Evolutionary conservation across 257 asterid species (phyloP), one percentile per base, ranked within the genome.

Genomic region (Anisodus acutangulus): DNA sequence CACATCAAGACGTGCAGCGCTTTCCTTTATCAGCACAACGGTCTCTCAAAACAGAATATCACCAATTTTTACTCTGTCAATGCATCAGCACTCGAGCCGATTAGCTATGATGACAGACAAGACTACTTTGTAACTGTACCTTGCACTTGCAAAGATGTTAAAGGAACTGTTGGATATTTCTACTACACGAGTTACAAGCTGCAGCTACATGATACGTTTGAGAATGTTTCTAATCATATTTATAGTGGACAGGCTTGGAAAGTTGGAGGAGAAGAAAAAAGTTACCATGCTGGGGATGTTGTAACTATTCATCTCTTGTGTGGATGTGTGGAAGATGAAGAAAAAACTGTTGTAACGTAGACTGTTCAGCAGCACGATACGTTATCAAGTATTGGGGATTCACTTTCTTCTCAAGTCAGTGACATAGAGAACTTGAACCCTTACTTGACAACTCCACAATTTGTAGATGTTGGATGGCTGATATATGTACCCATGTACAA

Each of bases 1-100:
- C 78, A 39, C 74, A 88, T 83, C 85, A 86, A 4, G 8, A 88
- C 90, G 1, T 93, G 95, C 31, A 88, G 19, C 6, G 85, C 95
- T 69, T 84, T 89, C 60, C 94, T 93, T 43, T 93, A 93, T 80
- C 95, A 91, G 90, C 89, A 90, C 86, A 90, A 91, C 9, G 84
- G 88, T 31, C 83, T 85, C 11, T 58, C 62, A 13, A n/a, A 4
- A 67, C 89, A 88, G 0, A 55, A 86, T 37, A 79, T 93, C 6
- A 90, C 91, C 51, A 8, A 82, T 11, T 69, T 84, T 67, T 93
- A 93, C 90, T 86, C 91, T 3, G 91, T 90, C 78, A 67, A 83
- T 51, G 83, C 83, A 62, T 88, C 97, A 31, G 64, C 74, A 35
- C 86, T 93, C 90, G 81, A 82, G 84, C 84, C 89, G 1, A 84